A percentile compares a stretch with the other conserved stretches of the same genome.
Conservation (phyloP, 441 rosid species). For the Erysimum pusillum region DNA sequence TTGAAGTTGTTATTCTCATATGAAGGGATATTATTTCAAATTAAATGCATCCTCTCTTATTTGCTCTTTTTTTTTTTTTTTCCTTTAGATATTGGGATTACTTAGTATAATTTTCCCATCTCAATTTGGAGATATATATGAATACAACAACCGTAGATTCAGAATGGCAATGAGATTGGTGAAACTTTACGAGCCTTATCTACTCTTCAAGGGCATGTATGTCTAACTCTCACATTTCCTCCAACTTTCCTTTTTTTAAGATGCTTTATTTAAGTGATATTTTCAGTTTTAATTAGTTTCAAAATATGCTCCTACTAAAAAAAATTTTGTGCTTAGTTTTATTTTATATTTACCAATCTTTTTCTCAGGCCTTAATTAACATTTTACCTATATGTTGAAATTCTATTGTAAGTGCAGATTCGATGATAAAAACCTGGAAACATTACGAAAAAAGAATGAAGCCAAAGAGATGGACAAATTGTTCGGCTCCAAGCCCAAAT, state of each 20-base stretch:
- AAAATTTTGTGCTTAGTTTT: too few relatives aligned
- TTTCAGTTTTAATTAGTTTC: too few relatives aligned
- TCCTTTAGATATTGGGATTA: constrained; percentile 3
- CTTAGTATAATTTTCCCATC: constrained; percentile 14
- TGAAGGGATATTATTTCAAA: neutral
- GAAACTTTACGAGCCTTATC: constrained; percentile 11
- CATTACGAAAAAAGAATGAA: constrained; percentile 26
- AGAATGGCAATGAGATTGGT: constrained; percentile 23
- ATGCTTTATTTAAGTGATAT: too few relatives aligned
- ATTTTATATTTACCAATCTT: neutral
- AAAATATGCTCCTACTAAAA: too few relatives aligned
- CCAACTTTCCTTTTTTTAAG: too few relatives aligned
- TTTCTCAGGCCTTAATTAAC: neutral
- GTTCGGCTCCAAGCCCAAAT: constrained; percentile 1
- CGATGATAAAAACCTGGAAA: constrained; percentile 17
- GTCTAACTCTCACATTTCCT: constrained; percentile 13
- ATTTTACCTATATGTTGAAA: neutral
- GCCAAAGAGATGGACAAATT: neutral
- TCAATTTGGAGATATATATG: constrained; percentile 6
- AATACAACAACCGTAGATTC: constrained; percentile 1
- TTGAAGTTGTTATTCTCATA: too few relatives aligned
- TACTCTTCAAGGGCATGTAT: constrained; percentile 35
- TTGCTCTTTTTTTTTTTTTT: neutral
- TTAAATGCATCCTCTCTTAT: neutral
- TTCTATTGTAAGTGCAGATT: neutral